Base-by-base conservation (phyloP, 2,329 filamentous ascomycete species). In the Fusarium drepaniforme region DNA sequence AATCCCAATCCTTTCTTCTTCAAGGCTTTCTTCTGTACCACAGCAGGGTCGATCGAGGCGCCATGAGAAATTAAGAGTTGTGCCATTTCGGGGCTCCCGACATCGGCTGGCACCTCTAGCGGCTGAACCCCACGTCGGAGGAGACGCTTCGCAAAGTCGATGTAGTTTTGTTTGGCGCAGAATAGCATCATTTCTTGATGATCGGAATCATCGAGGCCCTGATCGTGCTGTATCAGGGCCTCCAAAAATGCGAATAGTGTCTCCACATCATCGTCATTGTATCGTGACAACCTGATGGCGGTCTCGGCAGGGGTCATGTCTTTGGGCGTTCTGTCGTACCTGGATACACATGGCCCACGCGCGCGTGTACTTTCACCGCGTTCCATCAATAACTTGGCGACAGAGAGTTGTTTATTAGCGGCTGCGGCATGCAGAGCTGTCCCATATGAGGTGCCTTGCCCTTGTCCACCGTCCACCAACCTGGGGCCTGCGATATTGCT, bases 361-460 rank as follows among this genome's bases (percentile, higher is more conserved):
- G 40, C 21, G 0, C 13, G 33, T 4, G 37, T 8, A 12, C 15
- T 49, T 28, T 64, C 57, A 1, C 71, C 67, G 1, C 23, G 58
- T 8, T 40, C 9, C 0, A 74, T 57, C 0, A 73, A 16, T 6
- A 13, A 3, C 2, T 28, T 12, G 1, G 28, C 9, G 3, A 60
- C 21, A 0, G 56, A 8, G 0, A 68, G 11, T 0, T 64, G 37
- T 0, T 3, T 5, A 0, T 68, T 63, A 0, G 44, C 44, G 4
- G 71, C 37, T 21, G 71, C 58, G 11, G 71, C 71, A 11, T 74
- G 71, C n/a, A 73, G 53, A 3, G 71, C 71, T 0, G 67, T 64
- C 7, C 71, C 71, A 1, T 38, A 67, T 0, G 35, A 44, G 7
- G 21, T n/a, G 0, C 61, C 62, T 11, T 60, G 11, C 0, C 67